Percentiles rank a stretch among this genome's conserved stretches.
Conservation (phyloP, 73 alveolate species). For the Paramecium pentaurelia region DNA sequence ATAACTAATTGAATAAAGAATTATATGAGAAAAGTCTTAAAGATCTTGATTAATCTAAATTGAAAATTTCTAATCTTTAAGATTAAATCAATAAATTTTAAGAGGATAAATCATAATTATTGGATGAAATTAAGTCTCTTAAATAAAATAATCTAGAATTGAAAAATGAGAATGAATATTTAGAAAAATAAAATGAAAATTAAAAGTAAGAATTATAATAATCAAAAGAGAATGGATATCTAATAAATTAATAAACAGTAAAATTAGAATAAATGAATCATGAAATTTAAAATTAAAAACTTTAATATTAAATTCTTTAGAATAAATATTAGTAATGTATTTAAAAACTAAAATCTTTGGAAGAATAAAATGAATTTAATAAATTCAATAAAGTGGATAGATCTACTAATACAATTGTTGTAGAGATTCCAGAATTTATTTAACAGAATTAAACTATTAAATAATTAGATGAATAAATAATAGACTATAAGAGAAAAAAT, state of each 20-base stretch:
- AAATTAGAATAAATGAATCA: background rate
- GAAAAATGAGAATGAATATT: conserved; percentile 27
- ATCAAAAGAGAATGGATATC: background rate
- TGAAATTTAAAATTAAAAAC: background rate
- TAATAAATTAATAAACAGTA: background rate
- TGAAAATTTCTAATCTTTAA: background rate
- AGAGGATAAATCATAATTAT: background rate
- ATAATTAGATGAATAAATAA: background rate
- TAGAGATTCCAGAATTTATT: background rate
- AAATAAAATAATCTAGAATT: background rate
- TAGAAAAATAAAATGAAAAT: background rate
- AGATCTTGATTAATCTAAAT: background rate
- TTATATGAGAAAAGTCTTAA: background rate
- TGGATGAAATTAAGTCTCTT: background rate
- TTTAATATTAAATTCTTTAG: background rate
- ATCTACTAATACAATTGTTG: background rate
- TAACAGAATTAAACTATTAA: background rate
- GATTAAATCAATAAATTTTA: background rate
- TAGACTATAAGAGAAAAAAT: background rate
- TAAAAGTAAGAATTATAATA: background rate
- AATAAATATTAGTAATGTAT: background rate
- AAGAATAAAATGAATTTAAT: background rate
- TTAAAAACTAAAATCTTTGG: background rate
- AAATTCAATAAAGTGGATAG: background rate
- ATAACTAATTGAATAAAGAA: background rate